These are phyloP conservation scores for Halocafeteria seosinensis DNA, from an alignment of 108 stramenopile species.

Conservation along the genomic window DNA sequence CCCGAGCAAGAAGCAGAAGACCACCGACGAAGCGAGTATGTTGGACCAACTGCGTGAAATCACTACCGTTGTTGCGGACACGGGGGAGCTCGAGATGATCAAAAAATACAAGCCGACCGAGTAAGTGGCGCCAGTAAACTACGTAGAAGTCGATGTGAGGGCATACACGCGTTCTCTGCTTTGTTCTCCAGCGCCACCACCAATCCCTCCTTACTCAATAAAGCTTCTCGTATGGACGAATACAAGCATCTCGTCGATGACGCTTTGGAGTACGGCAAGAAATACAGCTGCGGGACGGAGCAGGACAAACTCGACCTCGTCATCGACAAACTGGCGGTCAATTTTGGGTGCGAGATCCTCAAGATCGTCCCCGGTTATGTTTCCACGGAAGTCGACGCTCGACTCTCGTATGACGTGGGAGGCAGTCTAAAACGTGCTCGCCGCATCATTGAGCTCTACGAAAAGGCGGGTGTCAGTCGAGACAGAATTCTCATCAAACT, in stretches of 20 bases:
- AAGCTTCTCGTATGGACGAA: constrained; percentile 58
- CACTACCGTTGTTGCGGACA: constrained; percentile 65
- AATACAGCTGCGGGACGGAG: constrained; percentile 33
- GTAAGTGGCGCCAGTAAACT: not conserved
- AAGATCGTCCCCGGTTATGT: constrained; percentile 69
- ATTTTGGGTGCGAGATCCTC: constrained; percentile 66
- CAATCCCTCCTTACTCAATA: constrained; percentile 68
- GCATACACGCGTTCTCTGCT: not conserved
- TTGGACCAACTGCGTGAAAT: constrained; percentile 5
- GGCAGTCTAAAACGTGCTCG: constrained; percentile 57
- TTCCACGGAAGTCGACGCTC: constrained; percentile 88
- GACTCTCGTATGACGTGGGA: constrained; percentile 72
- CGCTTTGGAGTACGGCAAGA: constrained; percentile 57
- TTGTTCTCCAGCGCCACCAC: constrained; percentile 50
- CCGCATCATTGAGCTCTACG: constrained; percentile 73
- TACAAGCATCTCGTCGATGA: constrained; percentile 53
- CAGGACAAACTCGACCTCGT: constrained; percentile 38
- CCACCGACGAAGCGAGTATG: not conserved
- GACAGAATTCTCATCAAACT: constrained; percentile 81
- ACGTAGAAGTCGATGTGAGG: not conserved
- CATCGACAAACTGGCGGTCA: constrained; percentile 80
- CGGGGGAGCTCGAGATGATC: constrained; percentile 23
- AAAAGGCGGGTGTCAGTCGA: constrained; percentile 49
- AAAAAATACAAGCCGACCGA: constrained; percentile 12
- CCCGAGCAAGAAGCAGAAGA: no score